Evolutionary conservation across 2,329 filamentous ascomycete genomes (phyloP).

Genomic region (Monilinia fructicola): DNA sequence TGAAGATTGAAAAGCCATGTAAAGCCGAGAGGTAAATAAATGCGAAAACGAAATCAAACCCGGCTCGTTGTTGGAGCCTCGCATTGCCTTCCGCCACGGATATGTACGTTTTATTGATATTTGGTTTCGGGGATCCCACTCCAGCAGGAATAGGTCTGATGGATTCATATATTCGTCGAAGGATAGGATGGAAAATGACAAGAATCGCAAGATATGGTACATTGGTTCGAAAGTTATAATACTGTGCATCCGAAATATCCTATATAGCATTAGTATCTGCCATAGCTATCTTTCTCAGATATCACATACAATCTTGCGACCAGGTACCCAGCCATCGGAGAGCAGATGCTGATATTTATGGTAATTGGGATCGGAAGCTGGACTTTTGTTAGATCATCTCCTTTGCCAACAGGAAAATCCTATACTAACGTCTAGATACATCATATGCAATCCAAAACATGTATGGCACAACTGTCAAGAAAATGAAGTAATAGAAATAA

Average conservation of each 20-base stretch:
- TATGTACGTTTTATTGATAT: slow-evolving; percentile 42
- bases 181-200: slow-evolving; percentile 73
- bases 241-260: slow-evolving; percentile 90
- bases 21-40: slow-evolving; percentile 73
- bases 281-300: not conserved
- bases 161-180: slow-evolving; percentile 70
- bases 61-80: slow-evolving; percentile 66
- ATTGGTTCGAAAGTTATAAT: slow-evolving; percentile 80
- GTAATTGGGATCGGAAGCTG: slow-evolving; percentile 81
- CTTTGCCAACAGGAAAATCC: not conserved
- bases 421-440: slow-evolving; percentile 72
- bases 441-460: slow-evolving; percentile 92
- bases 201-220: slow-evolving; percentile 76
- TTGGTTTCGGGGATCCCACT: slow-evolving; percentile 35
- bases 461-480: slow-evolving; percentile 66
- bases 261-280: slow-evolving; percentile 41
- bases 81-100: slow-evolving; percentile 49
- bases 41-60: slow-evolving; percentile 83
- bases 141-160: slow-evolving; percentile 32
- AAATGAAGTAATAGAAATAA: slow-evolving; percentile 72
- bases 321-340: slow-evolving; percentile 84
- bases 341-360: slow-evolving; percentile 69
- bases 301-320: slow-evolving; percentile 74
- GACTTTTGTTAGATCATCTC: slow-evolving; percentile 26
- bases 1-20: slow-evolving; percentile 82